Percentiles rank a stretch among this genome's conserved stretches.
Conservation (phyloP, 768 basidiomycete genomes). For the Boletus rex-veris region DNA sequence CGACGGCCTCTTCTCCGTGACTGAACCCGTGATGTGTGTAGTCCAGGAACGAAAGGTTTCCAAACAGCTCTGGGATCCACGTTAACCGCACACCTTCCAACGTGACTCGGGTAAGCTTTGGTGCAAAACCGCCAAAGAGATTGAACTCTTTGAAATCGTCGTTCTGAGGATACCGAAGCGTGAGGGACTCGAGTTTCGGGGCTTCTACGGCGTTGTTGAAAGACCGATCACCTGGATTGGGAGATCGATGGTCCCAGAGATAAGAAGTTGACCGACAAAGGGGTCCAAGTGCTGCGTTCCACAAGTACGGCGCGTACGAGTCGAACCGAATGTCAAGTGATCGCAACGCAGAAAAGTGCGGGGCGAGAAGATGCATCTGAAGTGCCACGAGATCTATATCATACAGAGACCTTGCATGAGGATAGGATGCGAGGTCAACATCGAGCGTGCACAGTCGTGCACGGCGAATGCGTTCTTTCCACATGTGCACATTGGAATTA, state of each 20-base stretch:
- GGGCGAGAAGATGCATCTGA: conserved; percentile 54
- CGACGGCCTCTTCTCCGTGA: conserved; percentile 49
- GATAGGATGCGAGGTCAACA: conserved; percentile 47
- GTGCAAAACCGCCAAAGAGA: conserved; percentile 61
- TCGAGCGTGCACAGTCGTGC: conserved; percentile 61
- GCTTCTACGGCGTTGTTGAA: conserved; percentile 34
- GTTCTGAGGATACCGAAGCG: conserved; percentile 57
- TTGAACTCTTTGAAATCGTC: conserved; percentile 67
- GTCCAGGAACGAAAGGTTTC: conserved; percentile 59
- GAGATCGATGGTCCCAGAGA: conserved; percentile 23
- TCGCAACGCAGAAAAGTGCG: conserved; percentile 53
- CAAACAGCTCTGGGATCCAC: conserved; percentile 62
- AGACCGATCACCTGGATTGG: conserved; percentile 1
- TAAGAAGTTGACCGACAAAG: conserved; percentile 38
- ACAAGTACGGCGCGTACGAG: conserved; percentile 59
- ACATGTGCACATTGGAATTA: conserved; percentile 46
- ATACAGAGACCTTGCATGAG: conserved; percentile 14
- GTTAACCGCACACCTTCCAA: conserved; percentile 62
- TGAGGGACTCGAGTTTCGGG: conserved; percentile 49
- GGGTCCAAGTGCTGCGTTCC: conserved; percentile 60
- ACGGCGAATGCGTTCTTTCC: conserved; percentile 58
- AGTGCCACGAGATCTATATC: conserved; percentile 48
- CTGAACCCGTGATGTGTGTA: conserved; percentile 74
- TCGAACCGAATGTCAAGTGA: conserved; percentile 58
- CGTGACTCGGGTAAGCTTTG: conserved; percentile 50